Base-by-base conservation (phyloP, 2,329 filamentous ascomycete genomes). In the Botryosphaeria agaves region DNA sequence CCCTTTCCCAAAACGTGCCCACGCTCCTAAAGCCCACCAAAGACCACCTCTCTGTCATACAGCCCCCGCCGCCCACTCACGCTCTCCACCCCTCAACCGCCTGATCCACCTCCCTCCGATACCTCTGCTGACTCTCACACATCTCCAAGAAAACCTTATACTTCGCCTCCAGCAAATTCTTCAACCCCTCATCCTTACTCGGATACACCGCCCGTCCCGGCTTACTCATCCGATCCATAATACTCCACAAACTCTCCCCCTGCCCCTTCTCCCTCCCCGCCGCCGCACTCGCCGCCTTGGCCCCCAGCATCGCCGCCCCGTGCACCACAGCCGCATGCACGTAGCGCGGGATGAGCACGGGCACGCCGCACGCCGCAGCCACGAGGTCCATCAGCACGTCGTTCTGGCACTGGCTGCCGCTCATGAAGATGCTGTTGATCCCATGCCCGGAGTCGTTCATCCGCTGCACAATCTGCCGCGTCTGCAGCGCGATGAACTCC, bases 141-240 rank as follows among this genome's bases (percentile, higher is more conserved):
- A 92, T 83, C 55, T 94, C 81, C 33, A 95, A 56, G 62, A 95
- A 95, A n/a, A 98, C 72, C 47, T 82, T 76, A 50, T 94, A 98
- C 64, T 98, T 98, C 38, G 76, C 77, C 43, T 79, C 66, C 31
- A 98, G 60, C 40, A 98, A 57, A 48, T 71, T 72, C 63, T 79
- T 85, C 62, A 93, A 77, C 7, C 68, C 67, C 35, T 61, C 56
- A 48, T 91, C 71, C 31, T 64, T 69, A 14, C 73, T 73, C 0
- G 87, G 84, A 52, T 75, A 66, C 2, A 94, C 77, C 29, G 84
- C 70, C 44, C 76, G 81, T 18, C 87, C 89, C 6, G 83, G 78
- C 64, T 94, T 93, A 59, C 81, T 92, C 76, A 94, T 89, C 33
- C 84, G 72, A 53, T 92, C 82, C 89, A 98, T 98, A 50, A 98